phyloP scores from a whole-genome alignment of 257 asterid genomes.

The Linderniella brevidens region DNA sequence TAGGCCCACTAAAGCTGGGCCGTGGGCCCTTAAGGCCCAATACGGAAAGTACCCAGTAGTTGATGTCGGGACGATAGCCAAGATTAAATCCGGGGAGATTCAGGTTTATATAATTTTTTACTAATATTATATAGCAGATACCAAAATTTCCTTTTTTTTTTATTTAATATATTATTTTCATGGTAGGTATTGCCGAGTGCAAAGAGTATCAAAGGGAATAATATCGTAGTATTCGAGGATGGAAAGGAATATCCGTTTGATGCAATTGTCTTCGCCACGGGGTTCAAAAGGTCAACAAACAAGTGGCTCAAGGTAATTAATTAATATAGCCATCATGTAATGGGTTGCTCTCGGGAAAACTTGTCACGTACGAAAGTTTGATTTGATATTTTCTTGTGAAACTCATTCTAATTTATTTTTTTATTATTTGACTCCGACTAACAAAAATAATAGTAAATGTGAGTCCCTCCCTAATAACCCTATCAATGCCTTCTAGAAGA shows the following conservation, averaged over 20 bases:
- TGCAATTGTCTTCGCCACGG: slow-evolving; percentile 56
- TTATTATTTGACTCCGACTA: no score
- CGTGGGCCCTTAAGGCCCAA: slow-evolving; percentile 35
- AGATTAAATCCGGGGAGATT: slow-evolving; percentile 45
- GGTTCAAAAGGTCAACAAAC: slow-evolving; percentile 59
- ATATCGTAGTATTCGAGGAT: slow-evolving; percentile 30
- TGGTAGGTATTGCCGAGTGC: slow-evolving; percentile 28
- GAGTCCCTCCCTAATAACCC: no score
- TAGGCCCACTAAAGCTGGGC: slow-evolving; percentile 37
- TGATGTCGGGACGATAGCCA: slow-evolving; percentile 60
- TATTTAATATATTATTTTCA: no score
- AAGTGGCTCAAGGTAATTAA: slow-evolving; percentile 39
- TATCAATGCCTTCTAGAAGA: no score
- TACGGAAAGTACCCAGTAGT: slow-evolving; percentile 56
- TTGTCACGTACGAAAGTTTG: no score
- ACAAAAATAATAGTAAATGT: no score
- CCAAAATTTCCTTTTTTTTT: no score
- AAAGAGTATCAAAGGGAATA: slow-evolving; percentile 15
- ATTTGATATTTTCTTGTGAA: no score
- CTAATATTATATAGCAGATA: no score
- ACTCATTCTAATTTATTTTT: no score
- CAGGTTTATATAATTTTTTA: slow-evolving; percentile 19
- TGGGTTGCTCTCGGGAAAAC: background rate
- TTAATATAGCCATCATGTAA: no score
- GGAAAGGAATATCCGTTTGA: slow-evolving; percentile 31